Evolutionary conservation across 768 basidiomycete species (phyloP), one percentile per base, ranked within the genome.

Genomic region (Peribolospora baueri): DNA sequence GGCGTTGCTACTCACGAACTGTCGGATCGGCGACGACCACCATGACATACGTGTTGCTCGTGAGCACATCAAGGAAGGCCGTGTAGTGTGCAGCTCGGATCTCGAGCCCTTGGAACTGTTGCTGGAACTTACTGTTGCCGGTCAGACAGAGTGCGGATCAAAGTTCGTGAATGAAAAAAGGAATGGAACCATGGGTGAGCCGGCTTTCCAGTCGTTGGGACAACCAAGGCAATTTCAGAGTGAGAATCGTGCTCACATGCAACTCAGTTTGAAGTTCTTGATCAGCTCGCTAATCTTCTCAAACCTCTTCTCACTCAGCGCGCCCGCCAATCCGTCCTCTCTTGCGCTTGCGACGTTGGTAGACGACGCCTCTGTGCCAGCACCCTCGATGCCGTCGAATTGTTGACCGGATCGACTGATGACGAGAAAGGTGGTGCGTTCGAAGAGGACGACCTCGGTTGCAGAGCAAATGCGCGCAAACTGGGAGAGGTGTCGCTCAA

Each of bases 351-450:
- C 52, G 41, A 57, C 48, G 25, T 55, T 52, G 8, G 59, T 58
- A 38, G 25, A 46, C n/a, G 9, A 42, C 25, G 25, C 25, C 25
- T 25, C 25, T 25, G 25, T 25, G 25, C 25, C 25, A 25, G 25
- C 25, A 25, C 25, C 25, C 25, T 58, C 6, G 42, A 51, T 46
- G 51, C 53, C 40, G 50, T 58, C 55, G 10, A 49, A 49, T 5
- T 54, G 51, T 7, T 11, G 41, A 10, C 54, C 53, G 13, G 59
- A n/a, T 36, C 57, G 51, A 57, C 62, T 87, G 59, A 98, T 88
- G 61, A 98, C 90, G 54, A 98, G 81, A 71, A 97, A 97, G 41
- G 93, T 97, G 7, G 88, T 90, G 52, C 85, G 81, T 65, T 98
- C 93, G 62, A 98, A 97, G 46, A 95, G 76, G 62, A 97, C 80